These are phyloP conservation scores for Verticillium longisporum DNA, from an alignment of 2,329 filamentous ascomycete species.

Conservation along the genomic window DNA sequence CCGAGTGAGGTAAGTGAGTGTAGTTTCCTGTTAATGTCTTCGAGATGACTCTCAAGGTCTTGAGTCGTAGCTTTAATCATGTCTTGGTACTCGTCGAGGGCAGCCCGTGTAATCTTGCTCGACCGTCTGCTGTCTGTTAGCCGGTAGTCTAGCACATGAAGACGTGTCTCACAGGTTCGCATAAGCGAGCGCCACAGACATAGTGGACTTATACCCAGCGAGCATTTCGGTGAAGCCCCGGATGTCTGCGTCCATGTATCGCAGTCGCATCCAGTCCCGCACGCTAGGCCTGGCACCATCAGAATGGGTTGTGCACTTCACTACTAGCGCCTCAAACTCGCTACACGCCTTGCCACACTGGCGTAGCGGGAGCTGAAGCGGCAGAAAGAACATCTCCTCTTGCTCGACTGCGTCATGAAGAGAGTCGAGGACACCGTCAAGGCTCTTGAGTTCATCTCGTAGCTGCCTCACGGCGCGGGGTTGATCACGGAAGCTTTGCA, in stretches of 20 bases:
- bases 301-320: conserved; percentile 1
- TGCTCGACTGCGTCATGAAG: background rate
- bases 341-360: background rate
- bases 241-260: conserved; percentile 5
- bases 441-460: background rate
- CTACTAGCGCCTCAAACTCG: background rate
- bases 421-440: background rate
- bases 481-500: conserved; percentile 2
- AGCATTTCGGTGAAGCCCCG: conserved; percentile 2
- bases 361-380: background rate
- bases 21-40: background rate
- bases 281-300: conserved; percentile 1
- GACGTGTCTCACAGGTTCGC: conserved; percentile 1
- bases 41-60: conserved; percentile 1
- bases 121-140: background rate
- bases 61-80: background rate
- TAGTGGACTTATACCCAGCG: conserved; percentile 4
- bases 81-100: conserved; percentile 1
- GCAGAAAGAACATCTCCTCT: background rate
- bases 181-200: background rate
- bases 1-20: background rate
- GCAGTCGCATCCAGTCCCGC: conserved; percentile 2
- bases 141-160: background rate
- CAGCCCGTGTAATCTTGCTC: background rate
- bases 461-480: background rate